Base-by-base conservation (phyloP, 2,329 filamentous ascomycete genomes). In the Magnaporthiopsis poae region DNA sequence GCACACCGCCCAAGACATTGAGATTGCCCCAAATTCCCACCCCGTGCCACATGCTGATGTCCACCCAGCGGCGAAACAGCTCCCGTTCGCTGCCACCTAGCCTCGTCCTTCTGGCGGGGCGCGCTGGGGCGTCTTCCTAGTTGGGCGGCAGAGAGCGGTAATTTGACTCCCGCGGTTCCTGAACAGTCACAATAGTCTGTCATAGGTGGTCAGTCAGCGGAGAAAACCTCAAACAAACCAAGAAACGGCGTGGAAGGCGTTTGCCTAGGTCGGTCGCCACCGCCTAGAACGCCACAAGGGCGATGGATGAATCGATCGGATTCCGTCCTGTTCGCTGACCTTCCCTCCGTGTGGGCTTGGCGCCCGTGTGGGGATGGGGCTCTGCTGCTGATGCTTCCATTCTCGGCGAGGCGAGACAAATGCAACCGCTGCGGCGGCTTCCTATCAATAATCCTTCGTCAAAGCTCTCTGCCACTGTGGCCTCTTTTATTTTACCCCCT, bases 381-480 rank as follows among this genome's bases (percentile, higher is more conserved):
- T 56, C 46, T 56, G 46, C 46, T 56, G 46, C 21, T 31, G 60
- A 21, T 56, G 46, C 46, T 31, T 61, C 31, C 31, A 31, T 31
- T 31, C 18, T 31, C 21, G 25, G 27, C 25, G 63, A 60, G 63
- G 62, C 62, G 39, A 59, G 52, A 29, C 31, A 60, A 60, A 60
- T 56, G 62, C 60, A 61, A 31, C 63, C 46, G 63, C 39, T 13
- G 35, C 39, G 56, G 33, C 35, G 39, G 36, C 60, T 52, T 21
- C 31, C 4, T 7, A 31, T 31, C 31, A 4, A 31, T 7, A 31
- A 31, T 31, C 39, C 33, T 39, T 35, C 31, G 21, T 36, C 56
- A 27, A 18, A 7, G 33, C 25, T 70, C 70, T 67, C 68, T 73
- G 71, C 68, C 71, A 72, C 70, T 70, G 71, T 73, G 71, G 71